Evolutionary conservation across 805 yeast genomes (phyloP).

Genomic region (Sugiyamaella americana): DNA sequence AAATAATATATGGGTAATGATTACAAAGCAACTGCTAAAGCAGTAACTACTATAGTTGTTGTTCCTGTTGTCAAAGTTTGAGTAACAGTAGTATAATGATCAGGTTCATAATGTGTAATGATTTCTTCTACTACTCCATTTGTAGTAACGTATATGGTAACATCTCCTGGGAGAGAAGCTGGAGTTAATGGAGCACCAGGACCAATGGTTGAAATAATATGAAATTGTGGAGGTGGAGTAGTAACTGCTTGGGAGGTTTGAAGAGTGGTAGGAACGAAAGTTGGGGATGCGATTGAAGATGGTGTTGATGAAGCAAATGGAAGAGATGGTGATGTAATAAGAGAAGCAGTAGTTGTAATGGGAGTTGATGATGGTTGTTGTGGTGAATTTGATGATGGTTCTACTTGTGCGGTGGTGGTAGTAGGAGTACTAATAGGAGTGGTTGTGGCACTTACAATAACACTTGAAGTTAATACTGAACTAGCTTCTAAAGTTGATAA

Average conservation of each 20-base stretch:
- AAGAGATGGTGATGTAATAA: conserved; percentile 1
- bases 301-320: conserved; percentile 1
- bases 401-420: conserved; percentile 3
- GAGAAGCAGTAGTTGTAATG: too few species aligned
- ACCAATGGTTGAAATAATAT: not conserved
- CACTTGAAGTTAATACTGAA: conserved; percentile 1
- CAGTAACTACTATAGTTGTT: conserved; percentile 3
- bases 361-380: too few species aligned
- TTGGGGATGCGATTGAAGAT: not conserved
- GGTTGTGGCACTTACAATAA: conserved; percentile 2
- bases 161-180: not conserved
- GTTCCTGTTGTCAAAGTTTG: conserved; percentile 3
- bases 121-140: conserved; percentile 2
- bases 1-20: not conserved
- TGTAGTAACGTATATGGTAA: conserved; percentile 1
- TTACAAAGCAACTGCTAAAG: conserved; percentile 4
- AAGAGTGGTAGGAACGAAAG: not conserved
- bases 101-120: conserved; percentile 4
- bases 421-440: conserved; percentile 2
- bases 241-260: not conserved
- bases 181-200: not conserved
- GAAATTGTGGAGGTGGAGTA: not conserved
- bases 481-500: conserved; percentile 1
- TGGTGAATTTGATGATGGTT: too few species aligned
- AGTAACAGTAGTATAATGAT: conserved; percentile 1